phyloP scores from a whole-genome alignment of 108 stramenopile genomes.

The Fistulifera pelliculosa region DNA sequence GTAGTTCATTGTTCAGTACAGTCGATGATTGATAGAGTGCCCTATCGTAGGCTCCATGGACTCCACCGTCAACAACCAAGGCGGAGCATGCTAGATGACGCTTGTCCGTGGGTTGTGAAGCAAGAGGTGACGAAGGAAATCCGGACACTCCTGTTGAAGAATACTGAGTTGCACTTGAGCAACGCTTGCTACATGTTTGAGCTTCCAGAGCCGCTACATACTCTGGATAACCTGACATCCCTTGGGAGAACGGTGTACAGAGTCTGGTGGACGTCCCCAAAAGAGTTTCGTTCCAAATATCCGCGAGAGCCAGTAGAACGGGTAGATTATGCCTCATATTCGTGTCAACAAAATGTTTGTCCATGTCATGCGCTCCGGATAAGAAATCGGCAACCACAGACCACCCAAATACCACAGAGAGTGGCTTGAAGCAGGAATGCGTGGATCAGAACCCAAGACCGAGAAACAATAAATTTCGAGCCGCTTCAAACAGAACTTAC shows the following conservation, averaged over 20 bases:
- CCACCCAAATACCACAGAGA: slow-evolving; percentile 79
- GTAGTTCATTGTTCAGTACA: slow-evolving; percentile 32
- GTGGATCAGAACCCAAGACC: not conserved
- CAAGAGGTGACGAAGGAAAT: not conserved
- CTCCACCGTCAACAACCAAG: slow-evolving; percentile 70
- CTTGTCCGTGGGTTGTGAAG: not conserved
- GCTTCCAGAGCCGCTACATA: slow-evolving; percentile 60
- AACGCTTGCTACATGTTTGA: slow-evolving; percentile 25
- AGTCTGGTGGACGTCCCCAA: slow-evolving; percentile 25
- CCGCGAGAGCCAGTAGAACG: slow-evolving; percentile 57
- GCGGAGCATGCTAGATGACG: slow-evolving; percentile 30
- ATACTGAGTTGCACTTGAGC: not conserved
- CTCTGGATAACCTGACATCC: slow-evolving; percentile 46
- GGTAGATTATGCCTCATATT: slow-evolving; percentile 79
- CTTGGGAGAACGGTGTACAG: slow-evolving; percentile 43
- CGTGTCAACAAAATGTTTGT: slow-evolving; percentile 75
- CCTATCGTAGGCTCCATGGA: slow-evolving; percentile 39
- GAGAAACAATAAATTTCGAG: not conserved
- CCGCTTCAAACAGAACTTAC: slow-evolving; percentile 24
- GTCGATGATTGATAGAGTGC: slow-evolving; percentile 29
- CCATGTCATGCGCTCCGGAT: slow-evolving; percentile 70
- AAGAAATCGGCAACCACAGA: slow-evolving; percentile 36
- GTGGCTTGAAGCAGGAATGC: slow-evolving; percentile 34
- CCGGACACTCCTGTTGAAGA: no score
- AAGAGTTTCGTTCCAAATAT: slow-evolving; percentile 76